Conservation (phyloP, 1,284 basidiomycete genomes). For the Cutaneotrichosporon cavernicola region DNA sequence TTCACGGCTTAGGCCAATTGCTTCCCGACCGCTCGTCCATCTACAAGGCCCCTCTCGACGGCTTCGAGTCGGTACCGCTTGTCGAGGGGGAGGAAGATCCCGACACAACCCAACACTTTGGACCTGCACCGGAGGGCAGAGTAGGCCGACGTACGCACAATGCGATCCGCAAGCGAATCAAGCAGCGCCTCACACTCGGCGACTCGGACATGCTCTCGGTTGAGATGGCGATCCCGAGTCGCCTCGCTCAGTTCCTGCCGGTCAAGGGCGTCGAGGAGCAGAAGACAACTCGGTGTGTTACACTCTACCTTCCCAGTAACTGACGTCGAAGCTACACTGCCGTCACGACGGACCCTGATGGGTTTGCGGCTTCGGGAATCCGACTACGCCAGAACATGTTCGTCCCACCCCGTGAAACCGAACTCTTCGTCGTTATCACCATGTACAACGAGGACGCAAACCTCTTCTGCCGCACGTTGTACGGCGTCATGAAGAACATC, state of each 20-base stretch:
- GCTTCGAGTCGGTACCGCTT: conserved; percentile 23
- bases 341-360: conserved; percentile 89
- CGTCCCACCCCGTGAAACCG: conserved; percentile 69
- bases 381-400: conserved; percentile 80
- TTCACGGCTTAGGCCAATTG: conserved; percentile 3
- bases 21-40: conserved; percentile 12
- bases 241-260: conserved; percentile 69
- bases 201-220: conserved; percentile 80
- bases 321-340: conserved; percentile 62
- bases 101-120: conserved; percentile 69
- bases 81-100: conserved; percentile 18
- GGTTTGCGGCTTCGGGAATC: conserved; percentile 79
- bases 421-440: conserved; percentile 91
- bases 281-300: conserved; percentile 67
- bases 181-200: conserved; percentile 54
- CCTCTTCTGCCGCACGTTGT: conserved; percentile 88
- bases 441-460: conserved; percentile 97
- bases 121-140: conserved; percentile 77
- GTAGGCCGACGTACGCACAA: conserved; percentile 61
- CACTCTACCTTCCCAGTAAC: background rate
- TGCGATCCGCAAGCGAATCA: conserved; percentile 46
- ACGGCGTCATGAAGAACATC: conserved; percentile 92
- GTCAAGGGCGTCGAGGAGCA: conserved; percentile 79
- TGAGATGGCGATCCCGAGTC: conserved; percentile 78
- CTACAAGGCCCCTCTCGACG: conserved; percentile 23